A percentile compares a stretch with the other conserved stretches of the same genome.
These are phyloP conservation scores for Ceratobasidium sp. DNA, from an alignment of 1,284 basidiomycete species.

Conservation along the genomic window DNA sequence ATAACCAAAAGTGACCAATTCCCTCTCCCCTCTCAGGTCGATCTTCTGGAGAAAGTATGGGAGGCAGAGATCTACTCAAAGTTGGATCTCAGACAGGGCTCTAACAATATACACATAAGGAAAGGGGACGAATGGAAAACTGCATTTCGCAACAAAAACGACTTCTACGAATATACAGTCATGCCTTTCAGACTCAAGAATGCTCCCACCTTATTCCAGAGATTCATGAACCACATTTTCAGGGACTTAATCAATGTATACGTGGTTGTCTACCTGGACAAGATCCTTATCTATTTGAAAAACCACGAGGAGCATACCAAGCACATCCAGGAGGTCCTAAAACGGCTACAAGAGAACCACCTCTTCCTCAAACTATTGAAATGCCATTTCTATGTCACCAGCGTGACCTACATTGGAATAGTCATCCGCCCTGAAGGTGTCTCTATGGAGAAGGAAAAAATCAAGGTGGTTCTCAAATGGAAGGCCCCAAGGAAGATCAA, in stretches of 20 bases:
- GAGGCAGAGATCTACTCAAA: constrained; percentile 21
- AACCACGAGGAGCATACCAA: no score
- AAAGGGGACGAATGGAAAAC: constrained; percentile 42
- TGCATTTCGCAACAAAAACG: constrained; percentile 20
- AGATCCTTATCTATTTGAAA: no score
- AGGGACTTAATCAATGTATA: background rate
- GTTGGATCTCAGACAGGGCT: constrained; percentile 28
- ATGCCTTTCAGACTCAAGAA: constrained; percentile 22
- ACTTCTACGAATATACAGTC: constrained; percentile 33
- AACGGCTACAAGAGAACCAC: no score
- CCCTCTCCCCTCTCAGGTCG: constrained; percentile 14
- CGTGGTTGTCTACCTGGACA: no score
- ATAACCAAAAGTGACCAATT: constrained; percentile 22
- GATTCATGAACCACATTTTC: constrained; percentile 30
- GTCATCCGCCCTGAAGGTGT: no score
- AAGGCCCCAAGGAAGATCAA: no score
- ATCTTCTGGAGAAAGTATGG: constrained; percentile 23
- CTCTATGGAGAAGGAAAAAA: no score
- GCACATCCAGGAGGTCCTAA: no score
- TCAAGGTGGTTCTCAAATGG: no score
- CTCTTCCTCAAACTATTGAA: no score
- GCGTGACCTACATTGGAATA: no score
- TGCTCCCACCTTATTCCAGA: constrained; percentile 12
- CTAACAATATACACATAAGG: background rate
- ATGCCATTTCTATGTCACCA: no score